Percentiles rank a stretch among this genome's conserved stretches.
Conservation (phyloP, 192 early-diverging fungal genomes). For the Rhizophagus clarus region DNA sequence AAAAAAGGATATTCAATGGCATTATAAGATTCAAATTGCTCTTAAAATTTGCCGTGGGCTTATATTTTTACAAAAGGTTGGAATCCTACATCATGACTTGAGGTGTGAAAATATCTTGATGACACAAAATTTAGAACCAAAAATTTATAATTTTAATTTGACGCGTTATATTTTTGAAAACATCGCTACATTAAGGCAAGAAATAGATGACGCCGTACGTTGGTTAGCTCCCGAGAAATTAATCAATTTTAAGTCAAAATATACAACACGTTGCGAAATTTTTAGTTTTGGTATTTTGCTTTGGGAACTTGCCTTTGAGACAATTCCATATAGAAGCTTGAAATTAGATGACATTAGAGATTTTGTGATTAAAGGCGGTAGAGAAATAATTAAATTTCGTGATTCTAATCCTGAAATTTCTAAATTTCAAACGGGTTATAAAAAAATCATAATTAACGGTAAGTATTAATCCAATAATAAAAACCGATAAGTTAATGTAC, state of each 20-base stretch:
- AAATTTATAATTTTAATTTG: constrained; percentile 17
- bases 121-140: neutral
- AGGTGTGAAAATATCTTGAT: constrained; percentile 26
- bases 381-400: neutral
- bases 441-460: too few species aligned
- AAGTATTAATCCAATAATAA: too few species aligned
- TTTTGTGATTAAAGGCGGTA: neutral
- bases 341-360: neutral
- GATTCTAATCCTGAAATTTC: too few species aligned
- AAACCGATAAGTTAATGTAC: too few species aligned
- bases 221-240: constrained; percentile 31
- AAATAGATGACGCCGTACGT: neutral
- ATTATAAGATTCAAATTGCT: constrained; percentile 9
- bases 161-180: neutral
- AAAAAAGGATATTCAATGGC: neutral
- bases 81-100: constrained; percentile 25
- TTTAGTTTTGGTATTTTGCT: neutral
- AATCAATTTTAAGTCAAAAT: neutral
- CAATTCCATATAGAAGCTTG: neutral
- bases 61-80: constrained; percentile 1
- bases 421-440: too few species aligned
- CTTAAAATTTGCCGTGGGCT: constrained; percentile 21
- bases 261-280: neutral
- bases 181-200: neutral
- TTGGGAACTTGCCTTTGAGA: neutral